Base-by-base conservation (phyloP, 2,329 filamentous ascomycete genomes). In the Periconia sp. region DNA sequence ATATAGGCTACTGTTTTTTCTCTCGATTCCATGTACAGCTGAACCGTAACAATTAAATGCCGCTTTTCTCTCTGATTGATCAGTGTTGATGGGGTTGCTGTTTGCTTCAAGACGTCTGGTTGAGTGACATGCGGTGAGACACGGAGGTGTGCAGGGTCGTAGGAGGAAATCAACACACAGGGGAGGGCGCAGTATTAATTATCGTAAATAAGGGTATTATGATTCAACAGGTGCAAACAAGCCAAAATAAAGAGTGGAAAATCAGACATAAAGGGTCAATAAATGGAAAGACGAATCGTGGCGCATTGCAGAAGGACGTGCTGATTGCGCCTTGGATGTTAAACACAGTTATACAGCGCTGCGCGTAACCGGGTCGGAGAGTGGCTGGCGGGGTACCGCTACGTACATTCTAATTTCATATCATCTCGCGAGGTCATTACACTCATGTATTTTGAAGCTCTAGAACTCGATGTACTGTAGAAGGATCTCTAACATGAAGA, bases 81-180 rank as follows among this genome's bases (percentile, higher is more conserved):
- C 10, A 7, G 31, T n/a, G 31, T 35, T 15, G 31, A 18, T 18
- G 7, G 30, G n/a, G n/a, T n/a, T n/a, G n/a, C n/a, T n/a, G n/a
- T n/a, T n/a, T n/a, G n/a, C n/a, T n/a, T n/a, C n/a, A n/a, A n/a
- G n/a, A n/a, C n/a, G n/a, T n/a, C n/a, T n/a, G n/a, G n/a, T n/a
- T n/a, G n/a, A 27, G 5, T 27, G 45, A 52, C 49, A 47, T 64
- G 62, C 58, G 55, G 56, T 60, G 59, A 61, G 56, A 49, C 57
- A 57, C 59, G 55, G 58, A 59, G 44, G 33, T 60, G 57, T 51
- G 33, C 33, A 11, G 33, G 23, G 35, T 41, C 18, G 31, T 13
- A n/a, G 15, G 11, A n/a, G n/a, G 33, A 11, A 37, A 37, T 11
- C 11, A 37, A 3, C 33, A 11, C 33, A 3, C 33, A 37, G 33